Evolutionary conservation across 495 filamentous ascomycete species (phyloP).

Genomic region (Rostrohypoxylon terebratum): DNA sequence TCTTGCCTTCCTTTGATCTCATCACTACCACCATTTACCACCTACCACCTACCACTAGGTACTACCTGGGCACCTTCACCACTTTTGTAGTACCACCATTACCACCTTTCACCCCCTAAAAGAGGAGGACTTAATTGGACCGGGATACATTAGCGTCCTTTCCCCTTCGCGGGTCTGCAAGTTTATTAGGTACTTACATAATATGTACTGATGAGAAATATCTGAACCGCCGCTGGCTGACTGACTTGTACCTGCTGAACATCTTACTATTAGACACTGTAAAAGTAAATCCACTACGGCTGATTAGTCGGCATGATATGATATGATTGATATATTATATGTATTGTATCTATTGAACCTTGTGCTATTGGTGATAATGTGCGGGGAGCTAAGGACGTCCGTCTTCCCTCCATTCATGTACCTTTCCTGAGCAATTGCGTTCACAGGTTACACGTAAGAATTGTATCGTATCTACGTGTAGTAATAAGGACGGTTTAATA

Average conservation of each 20-base stretch:
- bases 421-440: not conserved
- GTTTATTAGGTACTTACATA: not conserved
- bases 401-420: not conserved
- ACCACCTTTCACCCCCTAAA: slow-evolving; percentile 17
- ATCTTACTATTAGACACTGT: not conserved
- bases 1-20: not conserved
- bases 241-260: not conserved
- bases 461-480: slow-evolving; percentile 15
- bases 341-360: too few relatives aligned
- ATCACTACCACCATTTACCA: too few relatives aligned
- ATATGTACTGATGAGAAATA: slow-evolving; percentile 4
- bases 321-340: too few relatives aligned
- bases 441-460: slow-evolving; percentile 3
- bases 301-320: slow-evolving; percentile 2
- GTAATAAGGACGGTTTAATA: slow-evolving; percentile 24
- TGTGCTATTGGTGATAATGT: not conserved
- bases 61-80: not conserved
- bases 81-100: not conserved
- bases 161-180: slow-evolving; percentile 4
- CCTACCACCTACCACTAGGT: not conserved
- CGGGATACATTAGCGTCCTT: slow-evolving; percentile 19
- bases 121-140: slow-evolving; percentile 23
- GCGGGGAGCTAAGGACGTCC: slow-evolving; percentile 1
- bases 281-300: not conserved
- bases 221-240: not conserved